phyloP scores from a whole-genome alignment of 345 rosid genomes.

The Gossypium arboreum region DNA sequence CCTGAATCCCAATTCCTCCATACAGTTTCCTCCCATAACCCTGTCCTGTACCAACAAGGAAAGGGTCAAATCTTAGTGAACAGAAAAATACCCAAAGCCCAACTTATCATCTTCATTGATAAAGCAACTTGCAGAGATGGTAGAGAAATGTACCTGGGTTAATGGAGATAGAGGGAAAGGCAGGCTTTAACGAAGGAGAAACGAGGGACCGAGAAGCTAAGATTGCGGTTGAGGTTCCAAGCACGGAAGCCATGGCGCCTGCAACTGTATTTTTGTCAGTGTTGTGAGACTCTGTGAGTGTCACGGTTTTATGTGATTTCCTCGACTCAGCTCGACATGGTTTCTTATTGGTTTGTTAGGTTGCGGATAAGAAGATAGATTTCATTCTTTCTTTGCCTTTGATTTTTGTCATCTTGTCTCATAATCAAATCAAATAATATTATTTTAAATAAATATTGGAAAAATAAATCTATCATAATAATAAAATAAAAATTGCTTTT shows the following conservation, averaged over 20 bases:
- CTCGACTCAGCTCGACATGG: slow-evolving; percentile 17
- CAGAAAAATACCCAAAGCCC: slow-evolving; percentile 14
- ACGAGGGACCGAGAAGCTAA: slow-evolving; percentile 51
- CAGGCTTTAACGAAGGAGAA: slow-evolving; percentile 41
- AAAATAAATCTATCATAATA: too few species aligned
- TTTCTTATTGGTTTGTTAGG: slow-evolving; percentile 27
- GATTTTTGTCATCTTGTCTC: background rate
- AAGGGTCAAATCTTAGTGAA: background rate
- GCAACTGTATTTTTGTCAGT: background rate
- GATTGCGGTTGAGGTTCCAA: slow-evolving; percentile 55
- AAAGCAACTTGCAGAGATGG: background rate
- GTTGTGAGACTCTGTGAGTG: background rate
- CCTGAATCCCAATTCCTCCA: slow-evolving; percentile 45
- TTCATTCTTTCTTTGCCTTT: slow-evolving; percentile 7
- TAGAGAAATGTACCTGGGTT: slow-evolving; percentile 33
- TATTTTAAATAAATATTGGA: background rate
- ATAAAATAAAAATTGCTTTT: too few species aligned
- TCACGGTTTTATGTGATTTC: slow-evolving; percentile 14
- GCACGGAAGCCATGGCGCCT: slow-evolving; percentile 59
- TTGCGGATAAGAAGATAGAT: slow-evolving; percentile 68
- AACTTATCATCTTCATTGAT: background rate
- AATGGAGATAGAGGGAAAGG: slow-evolving; percentile 34
- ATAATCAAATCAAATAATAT: background rate
- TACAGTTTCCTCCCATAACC: slow-evolving; percentile 36
- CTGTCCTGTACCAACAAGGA: slow-evolving; percentile 38